Evolutionary conservation across 192 early-diverging fungal species (phyloP).

Genomic region (Linnemannia hyalina): DNA sequence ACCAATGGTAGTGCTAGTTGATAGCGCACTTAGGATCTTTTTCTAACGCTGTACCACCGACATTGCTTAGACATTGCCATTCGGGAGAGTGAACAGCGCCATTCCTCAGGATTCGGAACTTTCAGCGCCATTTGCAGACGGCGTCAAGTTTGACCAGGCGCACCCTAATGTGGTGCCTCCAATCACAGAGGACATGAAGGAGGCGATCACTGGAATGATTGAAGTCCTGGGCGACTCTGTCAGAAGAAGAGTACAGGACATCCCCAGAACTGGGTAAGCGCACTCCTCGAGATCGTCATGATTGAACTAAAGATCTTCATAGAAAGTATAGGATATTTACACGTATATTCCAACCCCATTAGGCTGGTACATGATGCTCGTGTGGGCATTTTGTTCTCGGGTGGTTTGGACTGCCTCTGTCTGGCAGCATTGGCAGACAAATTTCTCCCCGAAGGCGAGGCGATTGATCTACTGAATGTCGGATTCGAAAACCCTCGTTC

Average conservation of each 20-base stretch:
- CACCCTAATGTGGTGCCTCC: slow-evolving; percentile 42
- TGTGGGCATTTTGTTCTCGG: slow-evolving; percentile 90
- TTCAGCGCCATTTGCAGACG: slow-evolving; percentile 35
- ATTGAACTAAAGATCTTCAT: no score
- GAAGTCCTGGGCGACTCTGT: slow-evolving; percentile 62
- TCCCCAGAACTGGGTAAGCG: slow-evolving; percentile 60
- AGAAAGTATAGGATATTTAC: no score
- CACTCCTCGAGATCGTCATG: not conserved
- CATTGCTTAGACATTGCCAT: slow-evolving; percentile 56
- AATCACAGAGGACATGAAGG: slow-evolving; percentile 56
- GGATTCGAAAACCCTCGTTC: slow-evolving; percentile 93
- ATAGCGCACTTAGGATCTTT: not conserved
- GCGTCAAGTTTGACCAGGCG: slow-evolving; percentile 31
- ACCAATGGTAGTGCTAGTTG: not conserved
- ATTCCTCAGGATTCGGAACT: slow-evolving; percentile 44
- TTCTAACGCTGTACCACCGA: not conserved
- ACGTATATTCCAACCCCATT: not conserved
- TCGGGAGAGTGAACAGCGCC: slow-evolving; percentile 58
- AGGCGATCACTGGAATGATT: slow-evolving; percentile 55
- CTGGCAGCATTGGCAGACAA: slow-evolving; percentile 86
- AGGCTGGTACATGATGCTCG: slow-evolving; percentile 60
- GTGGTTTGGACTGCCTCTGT: slow-evolving; percentile 93
- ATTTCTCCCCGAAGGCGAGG: slow-evolving; percentile 76
- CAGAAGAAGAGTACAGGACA: slow-evolving; percentile 58
- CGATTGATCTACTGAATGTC: slow-evolving; percentile 95